phyloP scores from a whole-genome alignment of 345 rosid genomes.

The Dimocarpus longan region DNA sequence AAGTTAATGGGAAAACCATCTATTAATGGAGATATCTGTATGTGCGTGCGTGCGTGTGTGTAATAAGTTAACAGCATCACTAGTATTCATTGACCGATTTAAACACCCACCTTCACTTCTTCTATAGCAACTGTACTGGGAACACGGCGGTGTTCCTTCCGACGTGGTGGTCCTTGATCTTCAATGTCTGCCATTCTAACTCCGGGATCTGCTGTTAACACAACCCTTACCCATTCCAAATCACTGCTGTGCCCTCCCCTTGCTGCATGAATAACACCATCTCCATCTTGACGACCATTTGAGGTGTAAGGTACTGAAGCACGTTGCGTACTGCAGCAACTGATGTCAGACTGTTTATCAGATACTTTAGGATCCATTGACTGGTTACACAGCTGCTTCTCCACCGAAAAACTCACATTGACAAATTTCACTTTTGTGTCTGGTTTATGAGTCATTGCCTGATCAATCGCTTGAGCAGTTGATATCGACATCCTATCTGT shows the following conservation, averaged over 20 bases:
- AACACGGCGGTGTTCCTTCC: conserved; percentile 98
- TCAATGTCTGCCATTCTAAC: conserved; percentile 72
- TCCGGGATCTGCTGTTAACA: conserved; percentile 81
- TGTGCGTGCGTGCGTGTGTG: no score
- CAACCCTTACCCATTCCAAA: conserved; percentile 95
- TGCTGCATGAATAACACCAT: conserved; percentile 30
- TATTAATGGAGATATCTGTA: background rate
- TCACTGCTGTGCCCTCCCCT: conserved; percentile 41
- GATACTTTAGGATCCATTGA: conserved; percentile 24
- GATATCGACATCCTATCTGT: conserved; percentile 94
- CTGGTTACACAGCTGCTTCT: conserved; percentile 38
- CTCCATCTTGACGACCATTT: conserved; percentile 28
- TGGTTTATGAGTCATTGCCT: conserved; percentile 89
- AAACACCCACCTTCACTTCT: conserved; percentile 85
- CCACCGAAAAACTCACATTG: conserved; percentile 66
- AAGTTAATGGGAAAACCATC: background rate
- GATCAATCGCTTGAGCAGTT: conserved; percentile 97
- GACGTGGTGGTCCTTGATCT: conserved; percentile 59
- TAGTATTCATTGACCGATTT: conserved; percentile 6
- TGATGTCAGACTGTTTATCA: conserved; percentile 27
- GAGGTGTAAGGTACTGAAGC: conserved; percentile 16
- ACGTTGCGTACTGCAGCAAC: conserved; percentile 17
- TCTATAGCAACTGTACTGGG: conserved; percentile 98
- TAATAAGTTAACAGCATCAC: background rate
- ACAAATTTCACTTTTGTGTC: conserved; percentile 79